Percentiles rank a stretch among this genome's conserved stretches.
phyloP scores from a whole-genome alignment of 2,329 filamentous ascomycete species.

The Thermoascus crustaceus region DNA sequence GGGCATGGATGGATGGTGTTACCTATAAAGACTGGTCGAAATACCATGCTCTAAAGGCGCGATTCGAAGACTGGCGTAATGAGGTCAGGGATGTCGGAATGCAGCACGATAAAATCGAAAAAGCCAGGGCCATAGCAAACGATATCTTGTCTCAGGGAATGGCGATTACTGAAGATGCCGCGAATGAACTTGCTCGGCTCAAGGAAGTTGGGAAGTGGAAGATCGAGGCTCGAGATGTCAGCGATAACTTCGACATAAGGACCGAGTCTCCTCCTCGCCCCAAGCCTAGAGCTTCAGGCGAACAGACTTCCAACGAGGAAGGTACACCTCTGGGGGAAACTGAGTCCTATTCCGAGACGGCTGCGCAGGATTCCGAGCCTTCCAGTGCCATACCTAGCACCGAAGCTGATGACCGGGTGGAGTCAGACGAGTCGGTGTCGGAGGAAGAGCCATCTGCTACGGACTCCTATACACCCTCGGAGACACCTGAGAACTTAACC shows the following conservation, averaged over 20 bases:
- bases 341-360: too few species aligned
- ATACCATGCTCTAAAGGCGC: slow-evolving; percentile 78
- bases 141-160: slow-evolving; percentile 73
- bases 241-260: slow-evolving; percentile 69
- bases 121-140: slow-evolving; percentile 59
- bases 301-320: slow-evolving; percentile 6
- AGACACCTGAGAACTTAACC: neutral
- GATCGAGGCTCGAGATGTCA: slow-evolving; percentile 62
- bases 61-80: slow-evolving; percentile 74
- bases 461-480: neutral
- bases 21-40: slow-evolving; percentile 97
- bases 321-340: neutral
- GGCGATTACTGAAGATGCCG: slow-evolving; percentile 67
- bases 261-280: slow-evolving; percentile 27
- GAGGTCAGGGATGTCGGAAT: slow-evolving; percentile 72
- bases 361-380: neutral
- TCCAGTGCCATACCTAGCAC: neutral
- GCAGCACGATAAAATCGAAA: slow-evolving; percentile 60
- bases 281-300: slow-evolving; percentile 17
- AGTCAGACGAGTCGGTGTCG: too few species aligned
- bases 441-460: too few species aligned
- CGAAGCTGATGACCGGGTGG: too few species aligned
- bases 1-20: slow-evolving; percentile 92
- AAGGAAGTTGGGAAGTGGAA: slow-evolving; percentile 85
- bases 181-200: slow-evolving; percentile 68